phyloP scores from a whole-genome alignment of 2,329 filamentous ascomycete genomes.

The Apiospora marii region DNA sequence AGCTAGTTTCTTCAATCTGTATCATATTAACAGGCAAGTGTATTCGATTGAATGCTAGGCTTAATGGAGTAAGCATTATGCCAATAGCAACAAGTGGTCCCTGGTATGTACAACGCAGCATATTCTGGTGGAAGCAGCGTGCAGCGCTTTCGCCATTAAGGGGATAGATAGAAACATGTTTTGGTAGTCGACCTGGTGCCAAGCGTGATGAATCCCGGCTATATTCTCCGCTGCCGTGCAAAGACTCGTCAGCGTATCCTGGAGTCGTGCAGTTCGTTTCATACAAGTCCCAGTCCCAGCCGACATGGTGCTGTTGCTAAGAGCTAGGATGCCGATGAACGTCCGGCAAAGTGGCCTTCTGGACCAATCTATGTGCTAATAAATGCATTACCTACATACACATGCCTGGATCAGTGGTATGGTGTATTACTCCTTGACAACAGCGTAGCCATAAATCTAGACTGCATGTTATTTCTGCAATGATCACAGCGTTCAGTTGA shows the following conservation, averaged over 20 bases:
- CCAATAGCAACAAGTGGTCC: too few species aligned
- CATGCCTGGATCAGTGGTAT: not conserved
- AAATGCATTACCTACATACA: not conserved
- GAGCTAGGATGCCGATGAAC: slow-evolving; percentile 3
- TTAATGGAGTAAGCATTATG: too few species aligned
- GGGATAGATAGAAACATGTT: not conserved
- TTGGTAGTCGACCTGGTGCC: not conserved
- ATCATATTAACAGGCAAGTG: too few species aligned
- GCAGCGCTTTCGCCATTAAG: too few species aligned
- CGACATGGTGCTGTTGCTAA: not conserved
- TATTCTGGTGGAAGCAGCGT: too few species aligned
- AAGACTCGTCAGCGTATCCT: not conserved
- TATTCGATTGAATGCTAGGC: too few species aligned
- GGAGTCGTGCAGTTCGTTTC: slow-evolving; percentile 8
- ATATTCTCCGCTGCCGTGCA: not conserved
- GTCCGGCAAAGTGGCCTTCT: slow-evolving; percentile 19
- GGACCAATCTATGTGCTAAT: slow-evolving; percentile 13
- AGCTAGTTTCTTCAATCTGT: too few species aligned
- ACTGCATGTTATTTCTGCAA: not conserved
- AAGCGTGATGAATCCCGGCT: not conserved
- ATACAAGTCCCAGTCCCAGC: slow-evolving; percentile 1
- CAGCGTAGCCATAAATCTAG: not conserved
- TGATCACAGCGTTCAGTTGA: not conserved
- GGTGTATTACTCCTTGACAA: not conserved
- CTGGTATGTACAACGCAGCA: too few species aligned